These are phyloP conservation scores for Geosmithia flava DNA, from an alignment of 2,329 filamentous ascomycete species.

Conservation along the genomic window DNA sequence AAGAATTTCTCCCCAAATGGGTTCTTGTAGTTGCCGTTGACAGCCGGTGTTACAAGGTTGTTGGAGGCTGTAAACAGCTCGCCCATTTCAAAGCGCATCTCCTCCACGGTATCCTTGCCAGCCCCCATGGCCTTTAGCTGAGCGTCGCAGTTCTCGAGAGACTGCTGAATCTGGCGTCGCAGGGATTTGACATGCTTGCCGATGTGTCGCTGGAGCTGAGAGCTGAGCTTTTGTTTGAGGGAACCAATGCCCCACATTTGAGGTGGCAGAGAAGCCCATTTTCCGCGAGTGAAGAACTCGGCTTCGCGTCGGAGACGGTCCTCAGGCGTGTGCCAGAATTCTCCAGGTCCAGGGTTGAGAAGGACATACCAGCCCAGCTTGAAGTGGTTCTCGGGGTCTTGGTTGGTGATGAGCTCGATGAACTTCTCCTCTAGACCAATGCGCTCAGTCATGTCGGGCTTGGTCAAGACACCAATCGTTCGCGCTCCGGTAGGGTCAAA, in stretches of 20 bases:
- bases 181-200: constrained; percentile 37
- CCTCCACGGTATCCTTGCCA: constrained; percentile 37
- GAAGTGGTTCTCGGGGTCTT: constrained; percentile 35
- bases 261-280: constrained; percentile 33
- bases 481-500: constrained; percentile 36
- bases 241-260: constrained; percentile 33
- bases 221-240: constrained; percentile 34
- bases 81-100: constrained; percentile 41
- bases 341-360: constrained; percentile 33
- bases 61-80: constrained; percentile 39
- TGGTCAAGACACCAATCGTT: constrained; percentile 39
- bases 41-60: constrained; percentile 39
- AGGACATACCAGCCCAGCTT: constrained; percentile 39
- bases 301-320: constrained; percentile 29
- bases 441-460: constrained; percentile 38
- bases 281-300: constrained; percentile 35
- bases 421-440: constrained; percentile 42
- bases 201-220: constrained; percentile 37
- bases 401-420: constrained; percentile 37
- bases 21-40: constrained; percentile 43
- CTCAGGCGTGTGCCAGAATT: constrained; percentile 28
- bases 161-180: constrained; percentile 35
- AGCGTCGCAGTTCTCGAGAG: constrained; percentile 32
- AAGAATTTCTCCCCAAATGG: constrained; percentile 39
- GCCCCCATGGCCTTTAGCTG: constrained; percentile 37